A percentile compares a stretch with the other conserved stretches of the same genome.
Evolutionary conservation across 179 eudicot genomes (phyloP).

Genomic region (Beta corolliflora): DNA sequence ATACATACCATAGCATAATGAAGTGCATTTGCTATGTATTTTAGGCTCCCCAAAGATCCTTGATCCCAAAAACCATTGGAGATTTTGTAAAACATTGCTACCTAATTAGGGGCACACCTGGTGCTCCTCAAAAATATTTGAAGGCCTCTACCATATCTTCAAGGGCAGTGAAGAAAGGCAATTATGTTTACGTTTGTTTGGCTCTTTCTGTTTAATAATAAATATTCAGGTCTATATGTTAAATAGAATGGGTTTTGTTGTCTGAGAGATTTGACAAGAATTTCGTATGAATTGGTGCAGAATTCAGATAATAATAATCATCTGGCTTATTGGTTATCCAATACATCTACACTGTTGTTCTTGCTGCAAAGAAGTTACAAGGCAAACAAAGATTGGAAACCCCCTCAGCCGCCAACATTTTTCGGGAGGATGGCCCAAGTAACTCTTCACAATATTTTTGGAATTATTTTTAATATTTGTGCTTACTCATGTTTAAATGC

Average conservation of each 20-base stretch:
- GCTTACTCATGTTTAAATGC: not conserved
- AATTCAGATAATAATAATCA: constrained; percentile 50
- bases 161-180: not conserved
- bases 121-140: no score
- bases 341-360: constrained; percentile 65
- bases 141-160: no score
- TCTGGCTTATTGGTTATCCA: constrained; percentile 86
- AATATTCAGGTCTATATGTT: not conserved
- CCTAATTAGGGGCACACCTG: not conserved
- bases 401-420: constrained; percentile 80
- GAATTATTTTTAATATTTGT: not conserved
- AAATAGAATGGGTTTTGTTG: not conserved
- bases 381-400: constrained; percentile 52
- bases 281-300: constrained; percentile 40
- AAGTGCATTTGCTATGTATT: not conserved
- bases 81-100: not conserved
- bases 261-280: not conserved
- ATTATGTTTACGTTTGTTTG: not conserved
- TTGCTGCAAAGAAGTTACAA: constrained; percentile 70
- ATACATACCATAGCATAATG: not conserved
- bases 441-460: constrained; percentile 20
- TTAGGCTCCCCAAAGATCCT: not conserved
- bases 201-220: not conserved
- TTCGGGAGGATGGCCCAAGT: constrained; percentile 94
- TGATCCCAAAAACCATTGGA: not conserved